A percentile compares a stretch with the other conserved stretches of the same genome.
Evolutionary conservation across 129 eudicot genomes (phyloP).

Genomic region (Daucus carota): DH1_v3.0 NC_030385.2:37201001-37201500

Average conservation of each 20-base stretch:
- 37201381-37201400: constrained; percentile 48
- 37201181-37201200: constrained; percentile 61
- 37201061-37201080: constrained; percentile 74
- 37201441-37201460: constrained; percentile 73
- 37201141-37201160: constrained; percentile 47
- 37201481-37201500: constrained; percentile 52
- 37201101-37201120: constrained; percentile 40
- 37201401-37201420: constrained; percentile 55
- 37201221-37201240: constrained; percentile 63
- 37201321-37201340: constrained; percentile 27
- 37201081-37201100: constrained; percentile 71
- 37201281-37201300: constrained; percentile 38
- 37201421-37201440: constrained; percentile 36
- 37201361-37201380: constrained; percentile 88
- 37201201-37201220: constrained; percentile 72
- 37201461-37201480: constrained; percentile 51
- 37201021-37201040: constrained; percentile 51
- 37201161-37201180: constrained; percentile 45
- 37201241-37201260: constrained; percentile 85
- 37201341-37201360: constrained; percentile 74
- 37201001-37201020: constrained; percentile 72
- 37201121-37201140: constrained; percentile 40
- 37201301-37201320: constrained; percentile 41
- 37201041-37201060: constrained; percentile 48
- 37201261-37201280: constrained; percentile 65